Base-by-base conservation (phyloP, 1,284 basidiomycete species). In the Cryptococcus amylolentus region DNA sequence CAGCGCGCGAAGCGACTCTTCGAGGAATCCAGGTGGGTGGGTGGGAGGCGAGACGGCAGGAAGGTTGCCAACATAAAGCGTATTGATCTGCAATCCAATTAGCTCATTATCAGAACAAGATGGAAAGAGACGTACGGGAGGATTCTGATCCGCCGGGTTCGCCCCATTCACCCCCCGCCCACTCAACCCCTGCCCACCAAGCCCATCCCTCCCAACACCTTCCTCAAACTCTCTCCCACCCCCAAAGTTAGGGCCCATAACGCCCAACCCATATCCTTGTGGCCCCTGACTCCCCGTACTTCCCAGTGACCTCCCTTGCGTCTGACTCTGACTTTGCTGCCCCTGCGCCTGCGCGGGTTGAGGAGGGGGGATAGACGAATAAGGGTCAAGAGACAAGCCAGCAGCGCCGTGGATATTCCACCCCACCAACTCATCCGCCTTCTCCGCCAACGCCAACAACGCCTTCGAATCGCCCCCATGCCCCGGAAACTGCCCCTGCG, bases 21-120 rank as follows among this genome's bases (percentile, higher is more conserved):
- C 91, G 1, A 97, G 82, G 67, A 87, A 85, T 66, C 87, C 87
- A 47, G 86, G 83, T 14, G 89, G 84, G 66, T 85, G 86, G 1
- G 78, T 72, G 2, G 78, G 74, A 35, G 84, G 82, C 48, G 82
- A 83, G 31, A 86, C 84, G 3, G 87, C 89, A 2, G 93, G 93
- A 52, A 97, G 78, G 69, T 95, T 95, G 47, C 93, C 93, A 10
- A 97, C 91, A 70, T 96, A 97, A 14, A 97, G 81, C 3, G 93
- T 96, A 71, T 94, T 95, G 77, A 92, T 93, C 83, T 88, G 64
- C 1, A 65, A 47, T 37, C n/a, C 20, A 8, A 23, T 23, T 28
- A 6, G 13, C 8, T 43, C 39, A 20, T 43, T 43, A 18, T 42
- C 20, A 44, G 9, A n/a, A 35, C 1, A 7, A 23, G 23, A 28